A percentile compares a stretch with the other conserved stretches of the same genome.
phyloP scores from a whole-genome alignment of 1,284 basidiomycete genomes.

The Ganoderma lucidum region DNA sequence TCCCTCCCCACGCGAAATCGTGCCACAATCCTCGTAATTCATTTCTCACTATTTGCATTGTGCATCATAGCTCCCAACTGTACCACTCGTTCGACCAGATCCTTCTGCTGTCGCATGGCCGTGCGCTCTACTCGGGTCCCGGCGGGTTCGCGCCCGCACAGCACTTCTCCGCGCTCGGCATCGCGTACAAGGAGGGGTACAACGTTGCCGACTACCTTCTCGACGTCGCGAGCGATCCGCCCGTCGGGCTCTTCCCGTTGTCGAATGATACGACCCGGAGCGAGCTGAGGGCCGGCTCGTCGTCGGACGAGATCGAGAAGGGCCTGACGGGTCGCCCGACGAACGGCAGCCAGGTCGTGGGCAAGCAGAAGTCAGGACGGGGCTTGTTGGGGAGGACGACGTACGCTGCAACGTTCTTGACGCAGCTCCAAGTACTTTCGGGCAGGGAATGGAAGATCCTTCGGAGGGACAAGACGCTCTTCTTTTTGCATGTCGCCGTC shows the following conservation, averaged over 20 bases:
- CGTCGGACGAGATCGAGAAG: conserved; percentile 30
- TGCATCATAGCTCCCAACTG: conserved; percentile 68
- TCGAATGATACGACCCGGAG: conserved; percentile 15
- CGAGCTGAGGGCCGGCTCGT: conserved; percentile 14
- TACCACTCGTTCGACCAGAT: conserved; percentile 88
- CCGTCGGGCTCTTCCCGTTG: conserved; percentile 51
- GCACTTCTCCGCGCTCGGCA: conserved; percentile 62
- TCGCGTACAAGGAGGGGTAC: conserved; percentile 71
- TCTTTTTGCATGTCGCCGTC: conserved; percentile 79
- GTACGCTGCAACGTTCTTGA: conserved; percentile 84
- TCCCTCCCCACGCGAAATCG: not conserved
- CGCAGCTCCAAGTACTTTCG: conserved; percentile 82
- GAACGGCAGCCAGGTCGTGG: not conserved
- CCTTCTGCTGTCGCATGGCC: conserved; percentile 80
- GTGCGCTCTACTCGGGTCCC: conserved; percentile 81
- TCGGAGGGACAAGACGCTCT: conserved; percentile 81
- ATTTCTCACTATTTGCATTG: not conserved
- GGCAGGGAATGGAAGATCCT: conserved; percentile 87
- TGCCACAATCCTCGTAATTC: not conserved
- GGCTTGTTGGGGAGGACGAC: conserved; percentile 27
- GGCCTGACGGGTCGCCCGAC: conserved; percentile 11
- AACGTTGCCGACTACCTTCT: conserved; percentile 92
- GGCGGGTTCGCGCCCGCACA: conserved; percentile 73
- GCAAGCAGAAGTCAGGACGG: conserved; percentile 14
- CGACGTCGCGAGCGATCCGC: conserved; percentile 79